These are phyloP conservation scores for Cynara cardunculus DNA, from an alignment of 129 eudicot species.

Conservation along the genomic window DNA sequence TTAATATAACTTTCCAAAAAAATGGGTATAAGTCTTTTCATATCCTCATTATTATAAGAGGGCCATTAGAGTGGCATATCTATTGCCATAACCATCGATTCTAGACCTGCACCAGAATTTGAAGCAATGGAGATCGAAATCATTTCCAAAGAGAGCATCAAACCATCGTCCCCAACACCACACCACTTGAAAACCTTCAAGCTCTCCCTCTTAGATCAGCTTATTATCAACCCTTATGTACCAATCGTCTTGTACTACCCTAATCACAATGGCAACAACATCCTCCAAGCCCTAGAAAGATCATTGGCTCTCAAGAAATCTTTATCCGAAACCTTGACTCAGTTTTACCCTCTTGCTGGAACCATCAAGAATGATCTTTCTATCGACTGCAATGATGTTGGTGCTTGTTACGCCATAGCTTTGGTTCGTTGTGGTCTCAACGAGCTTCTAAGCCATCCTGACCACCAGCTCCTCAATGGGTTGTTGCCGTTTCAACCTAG, in stretches of 20 bases:
- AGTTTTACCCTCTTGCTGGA: constrained; percentile 33
- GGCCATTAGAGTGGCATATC: background rate
- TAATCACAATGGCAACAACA: background rate
- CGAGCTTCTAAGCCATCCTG: constrained; percentile 5
- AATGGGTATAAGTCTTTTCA: background rate
- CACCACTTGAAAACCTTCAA: too few relatives aligned
- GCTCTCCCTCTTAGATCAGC: too few relatives aligned
- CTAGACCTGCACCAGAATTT: background rate
- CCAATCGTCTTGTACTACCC: constrained; percentile 22
- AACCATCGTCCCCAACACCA: too few relatives aligned
- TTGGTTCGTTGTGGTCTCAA: constrained; percentile 3
- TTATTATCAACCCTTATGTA: constrained; percentile 1
- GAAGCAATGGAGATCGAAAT: too few relatives aligned
- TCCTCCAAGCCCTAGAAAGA: background rate
- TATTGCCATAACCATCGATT: background rate
- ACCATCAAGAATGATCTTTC: constrained; percentile 18
- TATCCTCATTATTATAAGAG: background rate
- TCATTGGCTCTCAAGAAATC: constrained; percentile 15
- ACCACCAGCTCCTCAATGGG: constrained; percentile 5
- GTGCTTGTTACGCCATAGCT: constrained; percentile 18
- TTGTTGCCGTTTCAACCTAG: constrained; percentile 14
- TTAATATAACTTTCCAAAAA: too few relatives aligned
- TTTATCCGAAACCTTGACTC: constrained; percentile 20
- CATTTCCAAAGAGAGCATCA: too few relatives aligned
- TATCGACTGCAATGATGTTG: constrained; percentile 32